Conservation (phyloP, 352 stramenopile genomes). For the Elongisporangium anandrum region DNA sequence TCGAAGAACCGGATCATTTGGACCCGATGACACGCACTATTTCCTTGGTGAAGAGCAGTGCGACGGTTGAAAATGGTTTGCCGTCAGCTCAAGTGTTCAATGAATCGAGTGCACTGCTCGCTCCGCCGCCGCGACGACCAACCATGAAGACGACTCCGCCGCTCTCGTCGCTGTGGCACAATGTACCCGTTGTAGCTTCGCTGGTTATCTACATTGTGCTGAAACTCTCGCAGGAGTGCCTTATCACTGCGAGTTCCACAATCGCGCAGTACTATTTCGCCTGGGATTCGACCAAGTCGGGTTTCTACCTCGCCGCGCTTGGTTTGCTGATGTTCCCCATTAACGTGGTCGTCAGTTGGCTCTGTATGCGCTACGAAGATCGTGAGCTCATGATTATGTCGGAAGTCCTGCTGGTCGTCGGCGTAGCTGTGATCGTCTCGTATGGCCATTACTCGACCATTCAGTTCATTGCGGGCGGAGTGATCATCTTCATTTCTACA, state of each 20-base stretch:
- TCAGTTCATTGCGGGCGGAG: conserved; percentile 84
- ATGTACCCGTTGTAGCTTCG: conserved; percentile 71
- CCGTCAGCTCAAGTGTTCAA: background rate
- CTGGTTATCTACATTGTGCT: conserved; percentile 90
- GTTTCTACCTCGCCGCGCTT: conserved; percentile 85
- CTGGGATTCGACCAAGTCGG: conserved; percentile 82
- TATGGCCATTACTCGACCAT: conserved; percentile 81
- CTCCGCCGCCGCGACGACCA: background rate
- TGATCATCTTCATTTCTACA: conserved; percentile 91
- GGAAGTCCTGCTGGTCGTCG: conserved; percentile 84
- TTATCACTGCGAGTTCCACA: conserved; percentile 81
- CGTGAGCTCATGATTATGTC: conserved; percentile 88
- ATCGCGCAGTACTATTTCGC: conserved; percentile 90
- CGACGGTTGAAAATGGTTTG: conserved; percentile 6
- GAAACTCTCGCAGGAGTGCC: conserved; percentile 89
- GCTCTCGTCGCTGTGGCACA: conserved; percentile 63
- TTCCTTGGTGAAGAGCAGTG: conserved; percentile 21
- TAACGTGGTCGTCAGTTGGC: conserved; percentile 86
- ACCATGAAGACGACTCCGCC: conserved; percentile 12
- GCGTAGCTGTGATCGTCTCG: conserved; percentile 84
- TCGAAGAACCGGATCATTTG: conserved; percentile 59
- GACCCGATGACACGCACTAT: conserved; percentile 34
- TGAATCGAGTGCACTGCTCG: conserved; percentile 9
- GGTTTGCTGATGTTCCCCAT: conserved; percentile 91
- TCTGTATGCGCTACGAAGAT: conserved; percentile 90